Evolutionary conservation across 345 rosid genomes (phyloP), one percentile per base, ranked within the genome.

Genomic region (Sonneratia caseolaris): DNA sequence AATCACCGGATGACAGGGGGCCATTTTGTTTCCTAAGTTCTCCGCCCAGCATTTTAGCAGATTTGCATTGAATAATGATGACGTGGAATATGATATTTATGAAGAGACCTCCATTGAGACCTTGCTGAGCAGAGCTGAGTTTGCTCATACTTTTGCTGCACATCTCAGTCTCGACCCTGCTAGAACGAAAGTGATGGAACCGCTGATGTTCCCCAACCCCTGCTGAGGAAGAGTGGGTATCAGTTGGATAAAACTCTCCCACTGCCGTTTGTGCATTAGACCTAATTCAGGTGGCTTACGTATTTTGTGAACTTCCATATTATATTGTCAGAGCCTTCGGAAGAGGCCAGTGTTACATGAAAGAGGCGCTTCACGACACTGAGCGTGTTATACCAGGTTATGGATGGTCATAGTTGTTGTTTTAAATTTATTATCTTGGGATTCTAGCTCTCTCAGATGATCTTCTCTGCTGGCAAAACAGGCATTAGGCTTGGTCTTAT

Each of bases 121-220:
- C 71, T 75, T 78, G 75, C 49, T 73, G 89, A 80, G 74, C 82
- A 27, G 32, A 27, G 32, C 84, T 19, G 82, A 85, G 82, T 92
- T 95, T 83, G 88, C 96, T 82, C 98, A 89, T 81, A 90, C 99
- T 79, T 94, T 92, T 80, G 98, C 97, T 73, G 83, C 96, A 37
- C 94, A 90, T 88, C 89, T 95, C 43, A 87, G 99, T 68, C 97
- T 95, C 77, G 96, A 95, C 76, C 98, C 93, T 3, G 79, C 71
- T 70, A 92, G 83, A 76, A 88, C 92, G 97, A 84, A 78, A 72
- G 97, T 92, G 79, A 88, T 92, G 97, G 89, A 91, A 82, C 88
- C 86, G 96, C 64, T 92, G 78, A 88, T 95, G 98, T 95, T 92
- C 79, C 32, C 32, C 32, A 27, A 27, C 32, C 32, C 94, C 90